phyloP scores from a whole-genome alignment of 305 asterid genomes.

The Fraxinus ornus region DNA sequence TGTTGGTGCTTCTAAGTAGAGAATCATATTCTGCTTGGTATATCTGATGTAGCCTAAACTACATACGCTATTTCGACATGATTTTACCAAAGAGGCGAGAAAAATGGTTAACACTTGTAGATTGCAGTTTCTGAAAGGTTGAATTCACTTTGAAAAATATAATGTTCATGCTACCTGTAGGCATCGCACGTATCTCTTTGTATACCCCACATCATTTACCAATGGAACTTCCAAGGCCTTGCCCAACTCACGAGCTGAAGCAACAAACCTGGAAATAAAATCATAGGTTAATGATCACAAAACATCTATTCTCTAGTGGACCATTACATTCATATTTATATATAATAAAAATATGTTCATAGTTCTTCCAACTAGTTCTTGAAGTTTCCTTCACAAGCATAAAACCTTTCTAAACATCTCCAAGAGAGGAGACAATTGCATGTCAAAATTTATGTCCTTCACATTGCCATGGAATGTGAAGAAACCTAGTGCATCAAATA shows the following conservation, averaged over 20 bases:
- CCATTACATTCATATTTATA: background rate
- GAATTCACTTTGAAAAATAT: conserved; percentile 1
- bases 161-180: conserved; percentile 63
- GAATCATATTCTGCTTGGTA: conserved; percentile 8
- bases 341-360: background rate
- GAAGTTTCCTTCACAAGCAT: background rate
- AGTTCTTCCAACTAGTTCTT: conserved; percentile 2
- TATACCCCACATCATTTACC: conserved; percentile 95
- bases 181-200: conserved; percentile 93
- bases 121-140: conserved; percentile 19
- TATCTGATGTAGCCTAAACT: background rate
- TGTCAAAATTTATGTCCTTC: background rate
- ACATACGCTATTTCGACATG: background rate
- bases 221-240: conserved; percentile 94
- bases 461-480: background rate
- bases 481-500: background rate
- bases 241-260: conserved; percentile 95
- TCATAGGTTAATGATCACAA: conserved; percentile 8
- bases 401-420: background rate
- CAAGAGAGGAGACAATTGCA: background rate
- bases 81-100: conserved; percentile 2
- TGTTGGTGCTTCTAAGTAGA: background rate
- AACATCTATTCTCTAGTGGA: background rate
- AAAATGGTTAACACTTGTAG: conserved; percentile 7
- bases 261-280: conserved; percentile 64